Conservation (phyloP, 352 stramenopile species). For the Globisporangium camurandrum region DNA sequence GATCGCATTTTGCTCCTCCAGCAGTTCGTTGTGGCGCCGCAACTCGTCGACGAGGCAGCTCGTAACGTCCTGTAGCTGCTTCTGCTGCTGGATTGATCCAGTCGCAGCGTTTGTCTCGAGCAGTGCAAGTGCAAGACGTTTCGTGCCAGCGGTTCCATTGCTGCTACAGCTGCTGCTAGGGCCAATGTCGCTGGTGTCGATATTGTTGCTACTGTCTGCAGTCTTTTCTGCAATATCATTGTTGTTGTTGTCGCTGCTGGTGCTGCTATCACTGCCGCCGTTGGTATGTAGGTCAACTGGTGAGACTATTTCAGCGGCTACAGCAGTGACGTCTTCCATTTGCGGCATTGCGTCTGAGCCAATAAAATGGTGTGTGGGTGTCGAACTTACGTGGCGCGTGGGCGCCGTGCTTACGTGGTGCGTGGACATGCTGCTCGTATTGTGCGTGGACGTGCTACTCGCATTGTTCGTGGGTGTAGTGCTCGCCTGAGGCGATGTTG, state of each 20-base stretch:
- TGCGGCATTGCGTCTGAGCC: conserved; percentile 4
- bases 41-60: conserved; percentile 41
- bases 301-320: no score
- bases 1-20: conserved; percentile 74
- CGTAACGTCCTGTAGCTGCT: conserved; percentile 22
- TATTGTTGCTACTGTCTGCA: no score
- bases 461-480: neutral
- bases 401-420: conserved; percentile 4
- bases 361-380: no score
- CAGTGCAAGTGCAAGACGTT: conserved; percentile 5
- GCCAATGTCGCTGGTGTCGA: no score
- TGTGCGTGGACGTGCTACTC: no score
- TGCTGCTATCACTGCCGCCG: neutral
- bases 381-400: neutral
- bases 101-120: conserved; percentile 3
- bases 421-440: no score
- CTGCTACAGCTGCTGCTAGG: no score
- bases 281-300: no score
- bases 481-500: conserved; percentile 7
- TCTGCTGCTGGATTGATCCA: conserved; percentile 18
- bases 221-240: no score
- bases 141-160: no score
- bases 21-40: conserved; percentile 47
- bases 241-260: neutral
- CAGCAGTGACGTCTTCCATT: no score